Evolutionary conservation across 345 rosid species (phyloP).

Genomic region (Geranium rotundifolium): DNA sequence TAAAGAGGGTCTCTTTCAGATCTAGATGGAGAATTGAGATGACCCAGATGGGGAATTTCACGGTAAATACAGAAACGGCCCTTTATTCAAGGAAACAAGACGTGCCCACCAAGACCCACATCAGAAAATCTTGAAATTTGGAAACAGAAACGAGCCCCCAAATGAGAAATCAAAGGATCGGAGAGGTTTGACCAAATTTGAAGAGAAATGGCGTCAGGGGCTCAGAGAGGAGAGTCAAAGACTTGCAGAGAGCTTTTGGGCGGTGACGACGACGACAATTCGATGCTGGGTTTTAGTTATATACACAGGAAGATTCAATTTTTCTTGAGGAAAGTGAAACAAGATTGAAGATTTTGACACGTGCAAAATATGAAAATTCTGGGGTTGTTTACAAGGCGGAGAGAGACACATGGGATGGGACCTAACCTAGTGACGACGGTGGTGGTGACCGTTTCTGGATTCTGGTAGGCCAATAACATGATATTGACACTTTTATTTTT

Average conservation of each 20-base stretch:
- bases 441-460: too few relatives aligned
- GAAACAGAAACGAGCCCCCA: neutral
- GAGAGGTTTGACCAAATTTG: neutral
- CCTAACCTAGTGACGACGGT: too few relatives aligned
- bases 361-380: neutral
- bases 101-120: too few relatives aligned
- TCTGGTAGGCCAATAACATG: too few relatives aligned
- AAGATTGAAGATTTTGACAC: neutral
- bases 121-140: too few relatives aligned
- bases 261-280: neutral
- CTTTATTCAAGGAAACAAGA: neutral
- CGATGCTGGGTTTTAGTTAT: neutral
- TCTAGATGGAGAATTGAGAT: neutral
- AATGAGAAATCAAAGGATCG: neutral
- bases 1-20: neutral
- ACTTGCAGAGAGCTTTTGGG: neutral
- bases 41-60: neutral
- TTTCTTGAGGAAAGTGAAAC: neutral
- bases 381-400: too few relatives aligned
- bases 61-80: neutral
- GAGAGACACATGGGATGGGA: too few relatives aligned
- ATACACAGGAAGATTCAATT: neutral
- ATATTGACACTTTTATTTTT: too few relatives aligned
- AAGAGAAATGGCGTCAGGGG: neutral
- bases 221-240: neutral